Base-by-base conservation (phyloP, 192 early-diverging fungal genomes). In the Haplosporangium gracile region DNA sequence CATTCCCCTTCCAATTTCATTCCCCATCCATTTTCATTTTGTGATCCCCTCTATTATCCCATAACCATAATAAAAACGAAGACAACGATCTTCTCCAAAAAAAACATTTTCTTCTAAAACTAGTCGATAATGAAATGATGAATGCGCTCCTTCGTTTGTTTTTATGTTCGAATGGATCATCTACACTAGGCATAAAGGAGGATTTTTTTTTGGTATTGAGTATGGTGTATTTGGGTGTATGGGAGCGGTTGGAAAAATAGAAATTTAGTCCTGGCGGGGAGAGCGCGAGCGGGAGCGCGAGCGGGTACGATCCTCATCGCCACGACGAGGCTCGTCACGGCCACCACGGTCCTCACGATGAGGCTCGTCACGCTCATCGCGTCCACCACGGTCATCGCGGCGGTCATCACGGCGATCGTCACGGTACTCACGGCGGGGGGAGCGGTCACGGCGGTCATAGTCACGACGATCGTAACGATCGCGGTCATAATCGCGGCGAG, bases 401-500 rank as follows among this genome's bases (percentile, higher is more conserved):
- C 81, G 75, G 43, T 45, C 57, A 5, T 74, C 72, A 57, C 77
- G 72, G 53, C 60, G 70, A 5, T 80, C 83, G 34, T 74, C 74
- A 34, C 80, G 51, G 60, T 76, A 55, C 11, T 81, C 79, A 49
- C 77, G 57, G 29, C 75, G 76, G 36, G 47, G 68, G 45, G 72
- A 78, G 29, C 75, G 51, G 77, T 76, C 75, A 0, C 57, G 18
- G 60, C 75, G 75, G n/a, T 57, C 68, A 51, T 72, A 69, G 49
- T 70, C 68, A 6, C 77, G 68, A 55, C 65, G 42, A 34, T 79
- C 77, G 36, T 63, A 63, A 22, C 68, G 68, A 71, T 79, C 77
- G 47, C 83, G 83, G 78, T 76, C 65, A 40, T 81, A 74, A 36
- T 79, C 79, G 45, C 82, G 75, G 68, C 81, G 82, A 53, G 73